phyloP scores from a whole-genome alignment of 805 yeast species.

The Ogataea pini region DNA sequence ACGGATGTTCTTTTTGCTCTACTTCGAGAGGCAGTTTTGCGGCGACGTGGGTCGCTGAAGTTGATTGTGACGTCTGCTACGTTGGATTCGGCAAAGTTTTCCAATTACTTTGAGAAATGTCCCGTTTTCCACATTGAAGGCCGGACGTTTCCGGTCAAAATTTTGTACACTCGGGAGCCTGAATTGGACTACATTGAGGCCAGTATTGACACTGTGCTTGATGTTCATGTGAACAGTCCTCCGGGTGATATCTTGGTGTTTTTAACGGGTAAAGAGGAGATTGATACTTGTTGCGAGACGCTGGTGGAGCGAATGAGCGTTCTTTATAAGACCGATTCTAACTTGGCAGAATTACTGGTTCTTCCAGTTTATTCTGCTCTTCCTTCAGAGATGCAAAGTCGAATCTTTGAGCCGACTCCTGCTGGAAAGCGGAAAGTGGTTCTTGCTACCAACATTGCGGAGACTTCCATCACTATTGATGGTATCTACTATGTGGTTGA shows the following conservation, averaged over 20 bases:
- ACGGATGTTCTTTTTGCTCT: constrained; percentile 91
- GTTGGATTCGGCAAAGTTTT: constrained; percentile 82
- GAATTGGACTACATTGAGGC: constrained; percentile 86
- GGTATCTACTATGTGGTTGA: constrained; percentile 91
- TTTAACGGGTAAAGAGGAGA: constrained; percentile 92
- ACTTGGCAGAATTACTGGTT: constrained; percentile 65
- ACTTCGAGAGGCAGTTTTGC: constrained; percentile 67
- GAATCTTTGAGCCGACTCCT: constrained; percentile 89
- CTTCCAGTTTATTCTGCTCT: constrained; percentile 89
- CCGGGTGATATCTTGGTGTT: constrained; percentile 81
- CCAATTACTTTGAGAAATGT: constrained; percentile 73
- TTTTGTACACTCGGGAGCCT: constrained; percentile 75
- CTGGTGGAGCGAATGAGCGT: constrained; percentile 62
- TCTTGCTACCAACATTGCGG: constrained; percentile 95
- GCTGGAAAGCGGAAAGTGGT: constrained; percentile 81
- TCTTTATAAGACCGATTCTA: constrained; percentile 50
- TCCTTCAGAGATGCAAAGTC: constrained; percentile 87
- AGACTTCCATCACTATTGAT: constrained; percentile 94
- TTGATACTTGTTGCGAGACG: constrained; percentile 83
- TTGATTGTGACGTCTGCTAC: constrained; percentile 93
- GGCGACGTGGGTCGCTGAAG: constrained; percentile 68
- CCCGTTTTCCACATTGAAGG: constrained; percentile 89
- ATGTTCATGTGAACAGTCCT: constrained; percentile 79
- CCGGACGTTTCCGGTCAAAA: constrained; percentile 86
- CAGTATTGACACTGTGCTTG: constrained; percentile 79